Base-by-base conservation (phyloP, 192 early-diverging fungal species). In the Rhizophagus prolifer region DNA sequence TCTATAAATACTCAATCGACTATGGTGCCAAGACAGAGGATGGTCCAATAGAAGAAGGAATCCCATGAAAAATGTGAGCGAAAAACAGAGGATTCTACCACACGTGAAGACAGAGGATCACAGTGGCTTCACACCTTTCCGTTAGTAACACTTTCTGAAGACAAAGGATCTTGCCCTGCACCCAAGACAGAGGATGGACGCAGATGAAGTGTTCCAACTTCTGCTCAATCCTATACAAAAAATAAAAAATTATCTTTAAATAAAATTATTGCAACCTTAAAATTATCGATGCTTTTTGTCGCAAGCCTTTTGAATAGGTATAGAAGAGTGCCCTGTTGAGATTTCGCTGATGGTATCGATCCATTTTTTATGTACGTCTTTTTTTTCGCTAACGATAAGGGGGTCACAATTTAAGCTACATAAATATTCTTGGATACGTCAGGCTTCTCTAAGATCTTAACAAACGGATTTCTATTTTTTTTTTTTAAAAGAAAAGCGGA, bases 161-260 rank as follows among this genome's bases (percentile, higher is more conserved):
- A 21, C 71, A 60, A 58, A 31, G 54, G 71, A 73, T 73, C 58
- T 73, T 73, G 58, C 58, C 54, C 71, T 41, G 54, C 23, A 72
- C 1, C 58, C 71, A 72, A 72, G 59, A 19, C 71, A 60, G 71
- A 30, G 71, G 54, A 72, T 72, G 71, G 58, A 60, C 12, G 71
- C 58, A 58, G 54, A 72, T 2, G 71, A 19, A 72, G 19, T 25
- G 25, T 31, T 8, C 71, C 71, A 72, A 59, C 71, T 72, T 72
- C 47, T 72, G 54, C 58, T 58, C 70, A 58, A 72, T 7, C 70
- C 7, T n/a, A 19, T 28, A 68, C 21, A n/a, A n/a, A n/a, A n/a
- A n/a, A n/a, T n/a, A 68, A 68, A 68, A 21, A 13, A 25, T 25
- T 58, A 4, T 12, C 4, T 0, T 28, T 19, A 59, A 31, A 59